Base-by-base conservation (phyloP, 257 asterid species). In the Leptodermis oblonga region DNA sequence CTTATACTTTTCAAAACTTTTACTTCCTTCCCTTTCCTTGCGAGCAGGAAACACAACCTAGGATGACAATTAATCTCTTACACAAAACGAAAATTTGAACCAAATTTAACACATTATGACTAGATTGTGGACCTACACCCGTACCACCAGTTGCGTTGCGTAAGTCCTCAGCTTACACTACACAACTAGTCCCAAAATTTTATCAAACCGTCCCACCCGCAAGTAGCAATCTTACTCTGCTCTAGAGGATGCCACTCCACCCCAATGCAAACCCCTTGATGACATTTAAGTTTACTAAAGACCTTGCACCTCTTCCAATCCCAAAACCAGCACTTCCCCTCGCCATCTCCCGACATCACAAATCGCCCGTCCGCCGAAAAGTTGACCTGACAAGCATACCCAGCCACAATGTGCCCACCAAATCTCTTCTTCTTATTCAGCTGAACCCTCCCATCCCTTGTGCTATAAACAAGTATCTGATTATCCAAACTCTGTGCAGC, bases 181-280 rank as follows among this genome's bases (percentile, higher is more conserved):
- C n/a, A n/a, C n/a, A n/a, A n/a, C n/a, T n/a, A n/a, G n/a, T n/a
- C n/a, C 99, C 99, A 94, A 88, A 91, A 94, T 78, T 94, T 94
- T 82, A 94, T 94, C 77, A 89, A 83, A 82, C 98, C 99, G 80
- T 94, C 99, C 99, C 99, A 94, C 39, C 99, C 99, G 72, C 99
- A 91, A 23, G 99, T 94, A 53, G 99, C 99, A 75, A 94, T 97
- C 87, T 89, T 94, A 75, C 99, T 94, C 78, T 94, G 99, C 62
- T 94, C 99, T 86, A 94, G 73, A 3, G 99, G 99, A 87, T 94
- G 99, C 99, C 99, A 94, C 68, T 73, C 99, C 33, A 73, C 62
- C 67, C 97, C 99, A 68, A 89, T 91, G 79, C 99, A 94, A 58
- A 94, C 99, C 28, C 99, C 99, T 0, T 91, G 89, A 62, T 94